Evolutionary conservation across 169 alveolate genomes (phyloP).

Genomic region (Babesia gibsoni): DNA sequence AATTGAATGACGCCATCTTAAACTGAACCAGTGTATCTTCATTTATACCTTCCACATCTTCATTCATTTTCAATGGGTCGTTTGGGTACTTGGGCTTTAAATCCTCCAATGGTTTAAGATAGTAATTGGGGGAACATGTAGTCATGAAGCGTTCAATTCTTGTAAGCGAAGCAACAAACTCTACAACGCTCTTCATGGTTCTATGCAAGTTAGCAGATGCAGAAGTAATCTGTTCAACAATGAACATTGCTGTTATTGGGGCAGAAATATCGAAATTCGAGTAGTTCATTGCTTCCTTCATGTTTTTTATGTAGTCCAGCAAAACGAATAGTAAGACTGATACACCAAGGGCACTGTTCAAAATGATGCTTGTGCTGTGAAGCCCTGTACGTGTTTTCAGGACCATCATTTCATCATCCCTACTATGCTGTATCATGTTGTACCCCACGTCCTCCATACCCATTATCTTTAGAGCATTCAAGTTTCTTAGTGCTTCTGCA

Average conservation of each 20-base stretch:
- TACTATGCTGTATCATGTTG: slow-evolving; percentile 25
- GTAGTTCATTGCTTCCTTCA: background rate
- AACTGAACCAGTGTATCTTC: slow-evolving; percentile 23
- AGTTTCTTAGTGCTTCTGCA: slow-evolving; percentile 16
- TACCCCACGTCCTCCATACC: slow-evolving; percentile 49
- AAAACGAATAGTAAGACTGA: slow-evolving; percentile 2
- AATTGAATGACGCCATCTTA: slow-evolving; percentile 29
- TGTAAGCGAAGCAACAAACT: background rate
- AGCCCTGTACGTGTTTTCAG: slow-evolving; percentile 9
- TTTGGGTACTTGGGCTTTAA: background rate
- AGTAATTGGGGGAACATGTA: slow-evolving; percentile 12
- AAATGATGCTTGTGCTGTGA: background rate
- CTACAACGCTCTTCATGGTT: background rate
- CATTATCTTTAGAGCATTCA: slow-evolving; percentile 6
- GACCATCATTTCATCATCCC: slow-evolving; percentile 42
- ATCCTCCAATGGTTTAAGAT: background rate
- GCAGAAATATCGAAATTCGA: background rate
- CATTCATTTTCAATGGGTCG: background rate
- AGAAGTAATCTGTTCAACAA: background rate
- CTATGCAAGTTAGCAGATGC: slow-evolving; percentile 9
- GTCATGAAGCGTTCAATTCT: slow-evolving; percentile 7
- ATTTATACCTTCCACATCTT: background rate
- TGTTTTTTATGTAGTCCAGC: background rate
- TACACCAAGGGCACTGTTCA: background rate
- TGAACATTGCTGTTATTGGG: slow-evolving; percentile 17